Evolutionary conservation across 2,329 filamentous ascomycete genomes (phyloP).

Genomic region (Rugonectria rugulosa): DNA sequence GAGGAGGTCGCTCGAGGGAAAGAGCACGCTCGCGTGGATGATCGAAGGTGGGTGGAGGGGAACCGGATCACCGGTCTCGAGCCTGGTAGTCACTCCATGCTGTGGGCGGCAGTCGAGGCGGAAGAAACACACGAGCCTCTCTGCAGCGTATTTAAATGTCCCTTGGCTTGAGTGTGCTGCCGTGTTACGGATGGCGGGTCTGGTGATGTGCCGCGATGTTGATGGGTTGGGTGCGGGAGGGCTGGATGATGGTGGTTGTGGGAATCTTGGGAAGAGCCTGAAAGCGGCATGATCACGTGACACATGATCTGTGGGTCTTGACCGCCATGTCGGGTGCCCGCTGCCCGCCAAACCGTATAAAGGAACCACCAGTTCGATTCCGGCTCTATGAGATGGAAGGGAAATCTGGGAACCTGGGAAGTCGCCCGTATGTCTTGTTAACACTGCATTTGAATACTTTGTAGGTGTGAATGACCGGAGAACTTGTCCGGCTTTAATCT

Average conservation of each 20-base stretch:
- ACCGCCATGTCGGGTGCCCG: slow-evolving; percentile 1
- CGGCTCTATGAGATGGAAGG: too few relatives aligned
- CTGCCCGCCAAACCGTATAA: too few relatives aligned
- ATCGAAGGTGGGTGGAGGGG: slow-evolving; percentile 6
- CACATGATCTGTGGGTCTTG: slow-evolving; percentile 3
- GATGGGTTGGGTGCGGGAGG: slow-evolving; percentile 33
- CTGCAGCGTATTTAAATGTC: slow-evolving; percentile 7
- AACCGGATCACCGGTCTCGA: slow-evolving; percentile 9
- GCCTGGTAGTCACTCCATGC: slow-evolving; percentile 15
- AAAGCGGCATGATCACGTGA: slow-evolving; percentile 32
- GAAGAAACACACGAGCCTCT: not conserved
- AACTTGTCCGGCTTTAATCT: too few relatives aligned
- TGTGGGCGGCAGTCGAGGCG: slow-evolving; percentile 6
- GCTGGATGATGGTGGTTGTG: slow-evolving; percentile 33
- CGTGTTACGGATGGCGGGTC: slow-evolving; percentile 16
- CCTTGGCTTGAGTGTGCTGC: slow-evolving; percentile 10
- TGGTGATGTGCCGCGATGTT: slow-evolving; percentile 25
- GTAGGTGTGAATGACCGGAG: too few relatives aligned
- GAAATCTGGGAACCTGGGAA: too few relatives aligned
- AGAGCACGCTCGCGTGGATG: slow-evolving; percentile 7
- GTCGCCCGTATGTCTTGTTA: too few relatives aligned
- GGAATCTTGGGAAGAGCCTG: slow-evolving; percentile 28
- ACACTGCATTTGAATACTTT: too few relatives aligned
- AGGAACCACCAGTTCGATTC: too few relatives aligned
- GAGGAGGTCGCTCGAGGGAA: slow-evolving; percentile 1